Evolutionary conservation across 2,329 filamentous ascomycete species (phyloP).

Genomic region (Triangularia setosa): DNA sequence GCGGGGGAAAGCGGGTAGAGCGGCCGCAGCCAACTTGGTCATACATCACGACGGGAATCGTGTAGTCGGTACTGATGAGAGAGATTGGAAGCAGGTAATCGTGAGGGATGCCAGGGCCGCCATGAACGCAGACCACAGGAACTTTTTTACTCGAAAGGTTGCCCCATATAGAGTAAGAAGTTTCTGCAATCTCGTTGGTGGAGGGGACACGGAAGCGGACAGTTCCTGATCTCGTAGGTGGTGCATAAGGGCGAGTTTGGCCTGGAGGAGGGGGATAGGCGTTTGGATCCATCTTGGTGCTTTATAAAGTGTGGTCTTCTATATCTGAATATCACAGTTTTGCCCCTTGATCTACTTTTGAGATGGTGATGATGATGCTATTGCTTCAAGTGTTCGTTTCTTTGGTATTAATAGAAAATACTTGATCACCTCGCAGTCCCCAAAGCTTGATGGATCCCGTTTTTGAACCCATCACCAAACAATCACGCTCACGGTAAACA

Average conservation of each 20-base stretch:
- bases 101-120: slow-evolving; percentile 45
- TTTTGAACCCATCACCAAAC: neutral
- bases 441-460: neutral
- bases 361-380: neutral
- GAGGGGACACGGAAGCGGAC: slow-evolving; percentile 10
- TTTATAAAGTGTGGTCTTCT: neutral
- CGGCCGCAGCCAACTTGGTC: slow-evolving; percentile 50
- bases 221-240: slow-evolving; percentile 10
- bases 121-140: slow-evolving; percentile 31
- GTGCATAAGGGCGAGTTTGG: slow-evolving; percentile 4
- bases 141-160: neutral
- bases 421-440: no score
- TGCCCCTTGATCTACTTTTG: neutral
- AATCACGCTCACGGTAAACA: neutral
- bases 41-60: slow-evolving; percentile 48
- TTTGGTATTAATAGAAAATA: no score
- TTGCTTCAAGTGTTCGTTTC: no score
- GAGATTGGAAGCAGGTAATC: slow-evolving; percentile 39
- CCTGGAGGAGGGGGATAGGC: slow-evolving; percentile 2
- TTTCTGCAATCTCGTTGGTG: slow-evolving; percentile 11
- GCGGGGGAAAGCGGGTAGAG: slow-evolving; percentile 46
- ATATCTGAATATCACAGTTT: neutral
- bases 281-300: neutral
- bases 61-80: slow-evolving; percentile 33
- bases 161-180: slow-evolving; percentile 15